phyloP scores from a whole-genome alignment of 2,329 filamentous ascomycete species.

The Cladosporium velox region DNA sequence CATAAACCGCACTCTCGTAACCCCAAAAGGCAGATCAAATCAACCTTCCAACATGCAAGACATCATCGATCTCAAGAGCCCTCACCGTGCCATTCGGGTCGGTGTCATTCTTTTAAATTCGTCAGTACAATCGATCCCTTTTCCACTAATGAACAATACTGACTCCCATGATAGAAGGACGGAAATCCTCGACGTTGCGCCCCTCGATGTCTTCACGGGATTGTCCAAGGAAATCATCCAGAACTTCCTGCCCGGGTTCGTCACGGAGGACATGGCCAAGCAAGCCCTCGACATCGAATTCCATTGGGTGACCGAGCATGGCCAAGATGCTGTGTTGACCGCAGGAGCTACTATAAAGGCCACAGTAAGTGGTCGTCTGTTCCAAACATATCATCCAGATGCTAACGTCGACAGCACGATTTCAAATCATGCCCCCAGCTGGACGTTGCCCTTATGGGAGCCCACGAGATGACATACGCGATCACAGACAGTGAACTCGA shows the following conservation, averaged over 20 bases:
- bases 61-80: not conserved
- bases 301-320: slow-evolving; percentile 38
- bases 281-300: slow-evolving; percentile 35
- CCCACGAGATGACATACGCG: slow-evolving; percentile 35
- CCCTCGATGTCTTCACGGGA: slow-evolving; percentile 34
- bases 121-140: not conserved
- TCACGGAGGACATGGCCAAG: slow-evolving; percentile 22
- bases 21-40: not conserved
- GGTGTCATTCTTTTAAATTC: slow-evolving; percentile 30
- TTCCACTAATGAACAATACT: not conserved
- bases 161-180: slow-evolving; percentile 23
- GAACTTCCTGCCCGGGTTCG: slow-evolving; percentile 19
- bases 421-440: slow-evolving; percentile 45
- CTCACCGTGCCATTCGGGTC: slow-evolving; percentile 25
- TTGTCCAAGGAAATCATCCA: slow-evolving; percentile 28
- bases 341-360: slow-evolving; percentile 26
- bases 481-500: slow-evolving; percentile 39
- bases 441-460: slow-evolving; percentile 48
- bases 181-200: slow-evolving; percentile 37
- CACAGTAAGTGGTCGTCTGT: slow-evolving; percentile 22
- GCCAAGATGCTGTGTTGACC: slow-evolving; percentile 25
- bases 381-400: too few species aligned
- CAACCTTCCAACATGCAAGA: not conserved
- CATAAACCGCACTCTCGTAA: not conserved
- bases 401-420: slow-evolving; percentile 36